phyloP scores from a whole-genome alignment of 768 basidiomycete genomes.

The Pulveroboletus sp. region DNA sequence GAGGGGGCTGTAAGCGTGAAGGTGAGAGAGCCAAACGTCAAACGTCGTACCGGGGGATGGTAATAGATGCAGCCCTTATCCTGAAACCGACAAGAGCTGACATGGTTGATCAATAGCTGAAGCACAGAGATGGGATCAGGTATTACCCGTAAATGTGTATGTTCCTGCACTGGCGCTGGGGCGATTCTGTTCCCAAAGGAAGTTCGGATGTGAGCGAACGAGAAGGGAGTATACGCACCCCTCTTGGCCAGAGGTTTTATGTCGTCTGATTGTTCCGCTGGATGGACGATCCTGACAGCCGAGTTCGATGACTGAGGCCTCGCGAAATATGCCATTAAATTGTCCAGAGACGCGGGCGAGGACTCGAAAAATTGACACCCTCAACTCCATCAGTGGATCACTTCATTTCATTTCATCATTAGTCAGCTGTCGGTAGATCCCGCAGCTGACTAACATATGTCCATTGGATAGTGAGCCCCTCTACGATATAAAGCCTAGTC shows the following conservation, averaged over 20 bases:
- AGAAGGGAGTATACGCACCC: conserved; percentile 38
- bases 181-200: conserved; percentile 44
- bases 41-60: conserved; percentile 59
- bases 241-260: conserved; percentile 45
- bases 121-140: background rate
- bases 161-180: conserved; percentile 83
- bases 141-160: conserved; percentile 84
- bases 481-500: background rate
- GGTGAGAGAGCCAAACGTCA: background rate
- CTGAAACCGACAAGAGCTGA: conserved; percentile 78
- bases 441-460: background rate
- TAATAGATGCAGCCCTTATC: conserved; percentile 82
- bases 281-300: conserved; percentile 70
- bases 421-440: conserved; percentile 20
- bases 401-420: conserved; percentile 8
- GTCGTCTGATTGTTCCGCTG: conserved; percentile 40
- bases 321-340: conserved; percentile 64
- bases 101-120: background rate
- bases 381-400: conserved; percentile 2
- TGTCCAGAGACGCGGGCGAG: background rate
- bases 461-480: too few relatives aligned
- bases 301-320: conserved; percentile 53
- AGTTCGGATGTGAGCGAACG: conserved; percentile 3
- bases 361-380: conserved; percentile 3
- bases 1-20: conserved; percentile 12